Evolutionary conservation across 352 stramenopile genomes (phyloP), one percentile per base, ranked within the genome.

Genomic region (Phytopythium helicoides): DNA sequence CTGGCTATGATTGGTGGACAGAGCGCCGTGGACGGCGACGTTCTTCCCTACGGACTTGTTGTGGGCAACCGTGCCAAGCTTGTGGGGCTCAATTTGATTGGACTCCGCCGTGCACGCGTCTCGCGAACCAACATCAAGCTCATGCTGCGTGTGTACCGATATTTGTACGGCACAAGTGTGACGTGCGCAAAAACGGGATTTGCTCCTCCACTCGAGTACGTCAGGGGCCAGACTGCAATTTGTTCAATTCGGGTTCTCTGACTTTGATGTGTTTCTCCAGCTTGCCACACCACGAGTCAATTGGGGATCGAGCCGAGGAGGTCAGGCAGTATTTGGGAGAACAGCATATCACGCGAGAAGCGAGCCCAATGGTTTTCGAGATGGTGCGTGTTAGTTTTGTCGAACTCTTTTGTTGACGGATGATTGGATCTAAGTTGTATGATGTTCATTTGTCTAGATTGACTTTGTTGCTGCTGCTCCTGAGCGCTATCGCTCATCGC

Each of bases 11-110:
- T 94, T 25, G 84, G 84, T 7, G 84, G 81, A 14, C 77, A 86
- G 23, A 94, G 84, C 54, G 84, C 84, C 10, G 75, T 94, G n/a
- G 82, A 92, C 50, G 80, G 73, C 10, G 81, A 94, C 39, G 80
- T 94, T 35, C 51, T 94, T n/a, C 81, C 84, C 3, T 94, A 86
- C 53, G 81, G 84, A 6, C 69, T 87, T 21, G 76, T 78, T 14
- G 71, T 81, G 6, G 84, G 84, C 0, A 94, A 94, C 55, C 77
- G 80, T 15, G 81, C 84, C 10, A 91, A 89, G 62, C 66, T 94
- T 18, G 65, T 73, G 6, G 80, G 84, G 0, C 52, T 94, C 18
- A 94, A 94, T 53, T 68, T 94, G 6, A 60, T 94, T 19, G 84
- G 84, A 0, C 56, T 94, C 6, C 73, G 84, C 18, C 74, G 84